Conservation (phyloP, 2,329 filamentous ascomycete species). For the Raffaelea ambrosiae region DNA sequence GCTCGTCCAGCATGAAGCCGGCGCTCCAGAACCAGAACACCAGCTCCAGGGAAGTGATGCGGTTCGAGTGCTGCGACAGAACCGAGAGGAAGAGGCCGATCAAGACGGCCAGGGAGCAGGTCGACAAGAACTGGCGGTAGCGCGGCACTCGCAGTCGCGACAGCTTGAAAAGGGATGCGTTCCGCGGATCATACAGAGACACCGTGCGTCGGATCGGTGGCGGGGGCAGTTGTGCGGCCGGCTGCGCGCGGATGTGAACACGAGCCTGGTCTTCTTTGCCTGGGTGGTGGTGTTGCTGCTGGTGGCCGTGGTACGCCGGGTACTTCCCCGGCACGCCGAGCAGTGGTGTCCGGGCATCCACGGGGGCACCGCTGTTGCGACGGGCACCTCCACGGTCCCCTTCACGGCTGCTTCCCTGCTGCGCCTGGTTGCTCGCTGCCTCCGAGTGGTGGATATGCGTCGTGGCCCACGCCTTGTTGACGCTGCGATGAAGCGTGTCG, state of each 20-base stretch:
- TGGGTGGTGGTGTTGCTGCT: conserved; percentile 6
- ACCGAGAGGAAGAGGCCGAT: conserved; percentile 81
- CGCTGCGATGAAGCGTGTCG: conserved; percentile 68
- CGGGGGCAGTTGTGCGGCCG: conserved; percentile 12
- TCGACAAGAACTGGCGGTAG: conserved; percentile 86
- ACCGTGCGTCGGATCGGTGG: conserved; percentile 58
- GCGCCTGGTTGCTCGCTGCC: conserved; percentile 5
- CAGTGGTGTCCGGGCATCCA: conserved; percentile 43
- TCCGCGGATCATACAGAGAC: conserved; percentile 79
- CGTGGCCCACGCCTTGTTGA: conserved; percentile 22
- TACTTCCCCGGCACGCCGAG: conserved; percentile 26
- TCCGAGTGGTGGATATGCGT: conserved; percentile 9
- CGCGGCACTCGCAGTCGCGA: conserved; percentile 84
- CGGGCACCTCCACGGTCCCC: conserved; percentile 2
- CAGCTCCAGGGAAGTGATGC: conserved; percentile 77
- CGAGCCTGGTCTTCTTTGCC: conserved; percentile 20
- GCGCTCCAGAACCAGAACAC: conserved; percentile 98
- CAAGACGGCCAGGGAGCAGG: conserved; percentile 75
- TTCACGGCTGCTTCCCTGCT: background rate
- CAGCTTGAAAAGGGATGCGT: conserved; percentile 85
- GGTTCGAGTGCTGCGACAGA: conserved; percentile 62
- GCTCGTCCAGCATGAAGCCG: conserved; percentile 92
- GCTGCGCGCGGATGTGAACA: conserved; percentile 11
- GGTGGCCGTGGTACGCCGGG: background rate
- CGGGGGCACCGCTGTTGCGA: conserved; percentile 19